These are phyloP conservation scores for Ceratobasidium sp. DNA, from an alignment of 1,284 basidiomycete species.

Conservation along the genomic window DNA sequence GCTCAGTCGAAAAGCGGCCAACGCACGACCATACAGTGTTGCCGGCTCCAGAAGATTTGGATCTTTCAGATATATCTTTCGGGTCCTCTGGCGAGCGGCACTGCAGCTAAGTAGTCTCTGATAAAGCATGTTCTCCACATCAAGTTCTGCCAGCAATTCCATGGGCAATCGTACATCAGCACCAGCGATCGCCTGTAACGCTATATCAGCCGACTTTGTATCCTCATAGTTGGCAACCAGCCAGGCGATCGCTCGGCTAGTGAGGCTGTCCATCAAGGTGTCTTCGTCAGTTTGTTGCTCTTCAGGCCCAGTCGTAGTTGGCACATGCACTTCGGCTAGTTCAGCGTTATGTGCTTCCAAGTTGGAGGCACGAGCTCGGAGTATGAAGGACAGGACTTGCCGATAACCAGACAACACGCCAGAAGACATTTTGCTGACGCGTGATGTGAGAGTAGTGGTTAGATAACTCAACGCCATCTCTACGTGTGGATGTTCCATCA, in stretches of 20 bases:
- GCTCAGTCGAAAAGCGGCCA: neutral
- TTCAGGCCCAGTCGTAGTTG: neutral
- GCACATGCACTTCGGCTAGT: neutral
- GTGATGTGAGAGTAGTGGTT: neutral
- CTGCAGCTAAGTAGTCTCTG: constrained; percentile 7
- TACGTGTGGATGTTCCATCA: neutral
- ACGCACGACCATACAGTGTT: neutral
- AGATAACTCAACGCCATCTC: too few relatives aligned
- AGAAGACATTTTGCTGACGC: neutral
- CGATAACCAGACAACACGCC: neutral
- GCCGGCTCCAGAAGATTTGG: neutral
- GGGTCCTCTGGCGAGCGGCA: neutral
- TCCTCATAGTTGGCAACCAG: neutral
- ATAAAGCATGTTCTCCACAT: neutral
- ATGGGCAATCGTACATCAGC: neutral
- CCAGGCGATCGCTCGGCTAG: neutral
- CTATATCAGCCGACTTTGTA: neutral
- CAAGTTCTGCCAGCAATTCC: neutral
- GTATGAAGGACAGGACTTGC: neutral
- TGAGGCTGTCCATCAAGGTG: neutral
- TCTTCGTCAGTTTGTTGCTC: neutral
- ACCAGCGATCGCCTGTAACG: constrained; percentile 8
- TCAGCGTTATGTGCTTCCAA: neutral
- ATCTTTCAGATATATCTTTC: neutral
- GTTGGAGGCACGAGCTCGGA: neutral